phyloP scores from a whole-genome alignment of 805 yeast genomes.

The Wickerhamomyces bisporus region DNA sequence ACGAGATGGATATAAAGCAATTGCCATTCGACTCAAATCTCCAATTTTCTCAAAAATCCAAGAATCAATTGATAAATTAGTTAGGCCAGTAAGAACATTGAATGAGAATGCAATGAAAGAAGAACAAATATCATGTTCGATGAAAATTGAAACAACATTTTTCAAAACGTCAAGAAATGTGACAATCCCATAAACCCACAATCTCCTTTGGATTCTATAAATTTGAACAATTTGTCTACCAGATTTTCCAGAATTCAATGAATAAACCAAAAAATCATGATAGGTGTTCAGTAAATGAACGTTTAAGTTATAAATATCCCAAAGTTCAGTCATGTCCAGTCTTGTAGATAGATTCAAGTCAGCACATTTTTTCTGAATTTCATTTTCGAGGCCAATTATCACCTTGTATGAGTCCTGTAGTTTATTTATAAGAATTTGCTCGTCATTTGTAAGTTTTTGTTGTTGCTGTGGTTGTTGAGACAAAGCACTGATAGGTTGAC shows the following conservation, averaged over 20 bases:
- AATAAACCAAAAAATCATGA: constrained; percentile 65
- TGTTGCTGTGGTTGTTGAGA: constrained; percentile 3
- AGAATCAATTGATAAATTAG: constrained; percentile 30
- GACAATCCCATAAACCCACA: constrained; percentile 85
- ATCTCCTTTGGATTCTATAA: constrained; percentile 70
- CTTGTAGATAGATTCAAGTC: constrained; percentile 49
- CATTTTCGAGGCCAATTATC: constrained; percentile 62
- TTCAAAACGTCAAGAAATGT: constrained; percentile 74
- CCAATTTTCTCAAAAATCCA: constrained; percentile 81
- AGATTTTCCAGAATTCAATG: constrained; percentile 67
- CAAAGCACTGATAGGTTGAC: no score
- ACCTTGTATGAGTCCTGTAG: constrained; percentile 70
- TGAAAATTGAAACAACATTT: constrained; percentile 65
- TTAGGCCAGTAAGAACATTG: constrained; percentile 38
- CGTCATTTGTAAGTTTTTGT: constrained; percentile 41
- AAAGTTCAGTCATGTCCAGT: constrained; percentile 56
- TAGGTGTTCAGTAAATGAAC: constrained; percentile 63
- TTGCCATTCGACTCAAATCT: constrained; percentile 82
- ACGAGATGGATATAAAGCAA: constrained; percentile 73
- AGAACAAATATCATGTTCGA: constrained; percentile 73
- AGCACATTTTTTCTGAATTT: constrained; percentile 66
- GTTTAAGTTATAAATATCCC: constrained; percentile 69
- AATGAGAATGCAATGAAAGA: constrained; percentile 73
- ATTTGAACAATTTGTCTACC: constrained; percentile 74
- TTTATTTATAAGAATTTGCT: constrained; percentile 61